Evolutionary conservation across 2,329 filamentous ascomycete species (phyloP), one percentile per base, ranked within the genome.

Genomic region (Ampelomyces quisqualis): DNA sequence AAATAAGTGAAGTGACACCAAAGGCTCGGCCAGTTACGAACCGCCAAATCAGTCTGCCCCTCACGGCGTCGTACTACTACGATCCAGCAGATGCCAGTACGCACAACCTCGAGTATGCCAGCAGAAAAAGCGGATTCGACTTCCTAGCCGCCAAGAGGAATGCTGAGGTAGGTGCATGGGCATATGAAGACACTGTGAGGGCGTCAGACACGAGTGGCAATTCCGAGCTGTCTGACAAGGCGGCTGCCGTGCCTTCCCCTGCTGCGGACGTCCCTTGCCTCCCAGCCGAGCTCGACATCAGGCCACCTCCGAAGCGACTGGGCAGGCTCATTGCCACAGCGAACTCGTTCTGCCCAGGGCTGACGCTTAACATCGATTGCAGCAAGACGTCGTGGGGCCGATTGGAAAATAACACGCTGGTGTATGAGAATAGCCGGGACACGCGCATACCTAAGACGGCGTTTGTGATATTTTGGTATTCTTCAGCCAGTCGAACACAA

Each of bases 331-430:
- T 80, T 10, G 84, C 84, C 0, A 76, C 83, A 0, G 57, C 77
- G 0, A 81, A 80, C 10, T 95, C 90, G 0, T 76, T 80, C 44
- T 73, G 86, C 5, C 70, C 77, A 1, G 76, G 88, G 17, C 79
- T 77, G 0, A 74, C 94, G 21, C 47, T 70, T 14, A 77, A 77
- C 22, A 72, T 96, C 10, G 80, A 81, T 8, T 77, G 81, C 27
- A 80, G 82, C 3, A 70, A 88, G 51, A 81, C 84, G 0, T 85
- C 84, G 0, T 97, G 89, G 82, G 91, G 91, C 20, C 82, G 91
- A 18, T 79, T 80, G 0, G 72, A 70, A 1, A 73, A 77, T 14
- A 90, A 89, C 55, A 91, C 85, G 0, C 69, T 83, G 20, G 73
- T 83, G 2, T 88, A 90, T 57, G 68, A 77, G 1, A 73, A 83